Percentiles rank a stretch among this genome's conserved stretches.
Conservation (phyloP, 495 filamentous ascomycete species). For the Trichoderma erinaceum region DNA sequence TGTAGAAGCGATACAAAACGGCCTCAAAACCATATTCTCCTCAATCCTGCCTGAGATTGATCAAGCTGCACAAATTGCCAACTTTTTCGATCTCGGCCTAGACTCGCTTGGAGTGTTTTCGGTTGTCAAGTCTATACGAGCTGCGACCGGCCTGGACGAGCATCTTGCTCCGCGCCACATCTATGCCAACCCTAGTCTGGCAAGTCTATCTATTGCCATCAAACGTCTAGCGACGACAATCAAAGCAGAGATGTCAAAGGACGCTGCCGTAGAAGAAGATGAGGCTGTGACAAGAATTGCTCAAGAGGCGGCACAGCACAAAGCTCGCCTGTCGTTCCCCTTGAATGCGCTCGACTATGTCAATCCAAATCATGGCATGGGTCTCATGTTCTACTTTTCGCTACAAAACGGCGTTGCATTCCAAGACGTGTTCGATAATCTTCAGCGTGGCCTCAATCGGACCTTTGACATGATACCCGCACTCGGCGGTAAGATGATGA, state of each 20-base stretch:
- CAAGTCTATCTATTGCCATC: slow-evolving; percentile 24
- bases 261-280: too few species aligned
- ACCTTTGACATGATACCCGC: slow-evolving; percentile 28
- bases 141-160: slow-evolving; percentile 23
- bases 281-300: too few species aligned
- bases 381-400: slow-evolving; percentile 27
- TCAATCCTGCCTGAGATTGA: slow-evolving; percentile 22
- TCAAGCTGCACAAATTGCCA: slow-evolving; percentile 20
- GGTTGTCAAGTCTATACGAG: slow-evolving; percentile 24
- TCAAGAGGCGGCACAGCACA: slow-evolving; percentile 20
- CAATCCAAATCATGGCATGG: slow-evolving; percentile 26
- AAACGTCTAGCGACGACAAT: slow-evolving; percentile 17
- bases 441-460: slow-evolving; percentile 28
- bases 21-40: slow-evolving; percentile 19
- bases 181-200: slow-evolving; percentile 27
- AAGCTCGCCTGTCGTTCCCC: slow-evolving; percentile 22
- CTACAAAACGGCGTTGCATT: slow-evolving; percentile 22
- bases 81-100: slow-evolving; percentile 28
- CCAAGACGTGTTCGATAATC: slow-evolving; percentile 22
- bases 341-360: slow-evolving; percentile 28
- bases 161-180: slow-evolving; percentile 25
- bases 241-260: slow-evolving; percentile 3
- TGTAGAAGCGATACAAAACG: slow-evolving; percentile 18
- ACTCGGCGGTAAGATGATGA: slow-evolving; percentile 28
- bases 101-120: slow-evolving; percentile 28